Percentiles rank a stretch among this genome's conserved stretches.
Conservation (phyloP, 106 monocot genomes). For the Phalaenopsis equestris region DNA sequence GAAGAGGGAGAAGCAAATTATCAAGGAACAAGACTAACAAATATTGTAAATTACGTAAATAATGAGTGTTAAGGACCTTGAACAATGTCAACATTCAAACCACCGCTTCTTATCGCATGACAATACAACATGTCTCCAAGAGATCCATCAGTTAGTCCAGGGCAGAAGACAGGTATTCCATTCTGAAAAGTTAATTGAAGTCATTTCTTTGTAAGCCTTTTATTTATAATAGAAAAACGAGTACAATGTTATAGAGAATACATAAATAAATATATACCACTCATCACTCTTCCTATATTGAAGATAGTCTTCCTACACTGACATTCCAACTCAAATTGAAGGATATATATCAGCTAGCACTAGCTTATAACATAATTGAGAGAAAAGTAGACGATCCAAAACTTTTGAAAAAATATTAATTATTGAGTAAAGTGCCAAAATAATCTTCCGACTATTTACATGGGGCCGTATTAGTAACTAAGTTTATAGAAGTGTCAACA, state of each 20-base stretch:
- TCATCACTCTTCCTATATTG: not conserved
- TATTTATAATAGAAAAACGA: not conserved
- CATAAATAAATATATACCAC: not conserved
- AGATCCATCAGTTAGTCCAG: slow-evolving; percentile 83
- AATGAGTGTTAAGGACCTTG: slow-evolving; percentile 46
- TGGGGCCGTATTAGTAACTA: too few species aligned
- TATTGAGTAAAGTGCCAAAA: too few species aligned
- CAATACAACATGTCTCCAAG: slow-evolving; percentile 87
- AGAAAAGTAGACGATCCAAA: not conserved
- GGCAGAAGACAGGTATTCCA: slow-evolving; percentile 72
- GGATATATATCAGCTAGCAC: not conserved
- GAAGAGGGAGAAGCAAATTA: not conserved
- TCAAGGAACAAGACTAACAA: not conserved
- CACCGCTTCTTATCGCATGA: slow-evolving; percentile 69
- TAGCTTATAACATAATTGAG: not conserved
- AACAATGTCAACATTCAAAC: slow-evolving; percentile 76
- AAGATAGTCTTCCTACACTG: not conserved
- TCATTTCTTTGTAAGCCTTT: not conserved
- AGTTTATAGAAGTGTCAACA: too few species aligned
- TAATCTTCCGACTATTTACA: too few species aligned
- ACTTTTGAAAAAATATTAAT: not conserved
- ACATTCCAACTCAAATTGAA: not conserved
- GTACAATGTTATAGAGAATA: not conserved
- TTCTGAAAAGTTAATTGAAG: slow-evolving; percentile 30
- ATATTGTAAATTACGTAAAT: not conserved